A percentile compares a stretch with the other conserved stretches of the same genome.
These are phyloP conservation scores for Trichocomaceae sp. DNA, from an alignment of 2,329 filamentous ascomycete species.

Conservation along the genomic window DNA sequence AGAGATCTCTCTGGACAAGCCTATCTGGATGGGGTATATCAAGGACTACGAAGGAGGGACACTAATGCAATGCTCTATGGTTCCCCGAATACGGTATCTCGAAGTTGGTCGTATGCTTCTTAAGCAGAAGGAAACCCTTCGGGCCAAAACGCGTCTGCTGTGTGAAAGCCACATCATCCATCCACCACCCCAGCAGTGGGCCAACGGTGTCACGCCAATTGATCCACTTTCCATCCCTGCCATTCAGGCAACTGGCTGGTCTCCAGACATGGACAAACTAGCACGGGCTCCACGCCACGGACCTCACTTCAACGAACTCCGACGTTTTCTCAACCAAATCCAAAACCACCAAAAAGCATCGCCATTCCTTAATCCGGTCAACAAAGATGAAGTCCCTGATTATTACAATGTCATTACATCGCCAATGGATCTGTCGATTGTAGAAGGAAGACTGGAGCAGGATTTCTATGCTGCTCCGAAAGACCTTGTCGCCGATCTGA, in stretches of 20 bases:
- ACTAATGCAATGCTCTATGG: slow-evolving; percentile 98
- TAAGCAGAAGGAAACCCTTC: slow-evolving; percentile 93
- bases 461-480: slow-evolving; percentile 87
- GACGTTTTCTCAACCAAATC: slow-evolving; percentile 87
- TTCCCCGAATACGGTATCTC: slow-evolving; percentile 88
- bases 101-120: slow-evolving; percentile 88
- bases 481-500: slow-evolving; percentile 84
- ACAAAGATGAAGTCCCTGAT: slow-evolving; percentile 92
- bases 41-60: slow-evolving; percentile 99
- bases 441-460: slow-evolving; percentile 91
- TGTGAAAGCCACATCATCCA: slow-evolving; percentile 85
- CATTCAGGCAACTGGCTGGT: slow-evolving; percentile 91
- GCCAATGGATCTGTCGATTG: slow-evolving; percentile 92
- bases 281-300: slow-evolving; percentile 91
- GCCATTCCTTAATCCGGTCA: slow-evolving; percentile 92
- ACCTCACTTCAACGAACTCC: slow-evolving; percentile 88
- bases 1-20: slow-evolving; percentile 85
- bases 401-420: slow-evolving; percentile 98
- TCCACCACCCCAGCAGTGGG: slow-evolving; percentile 78
- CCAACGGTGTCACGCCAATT: slow-evolving; percentile 64
- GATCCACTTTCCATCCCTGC: slow-evolving; percentile 81
- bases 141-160: slow-evolving; percentile 89
- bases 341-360: slow-evolving; percentile 90
- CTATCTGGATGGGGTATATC: slow-evolving; percentile 98
- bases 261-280: slow-evolving; percentile 93